These are phyloP conservation scores for Chrysosporium keratinophilum DNA, from an alignment of 2,329 filamentous ascomycete genomes.

Conservation along the genomic window DNA sequence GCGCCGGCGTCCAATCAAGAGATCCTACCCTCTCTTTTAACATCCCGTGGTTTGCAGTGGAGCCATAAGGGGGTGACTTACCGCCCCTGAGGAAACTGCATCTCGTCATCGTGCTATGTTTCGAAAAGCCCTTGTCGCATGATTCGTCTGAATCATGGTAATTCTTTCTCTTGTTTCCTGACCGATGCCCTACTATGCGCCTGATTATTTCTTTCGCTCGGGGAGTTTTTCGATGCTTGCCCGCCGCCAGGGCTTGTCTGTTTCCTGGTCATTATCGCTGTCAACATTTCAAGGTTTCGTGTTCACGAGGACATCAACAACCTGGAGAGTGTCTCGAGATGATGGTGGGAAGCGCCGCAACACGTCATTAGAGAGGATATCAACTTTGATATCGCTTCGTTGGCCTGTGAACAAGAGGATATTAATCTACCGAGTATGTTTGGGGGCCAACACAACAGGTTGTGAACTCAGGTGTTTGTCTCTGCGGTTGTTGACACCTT, in stretches of 20 bases:
- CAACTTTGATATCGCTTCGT: too few relatives aligned
- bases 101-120: background rate
- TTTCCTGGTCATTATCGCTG: background rate
- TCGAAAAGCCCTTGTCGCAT: background rate
- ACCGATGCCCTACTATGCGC: background rate
- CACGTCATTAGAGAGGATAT: background rate
- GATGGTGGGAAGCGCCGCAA: background rate
- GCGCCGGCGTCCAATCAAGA: background rate
- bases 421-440: too few relatives aligned
- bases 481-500: too few relatives aligned
- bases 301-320: background rate
- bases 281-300: background rate
- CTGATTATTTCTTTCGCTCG: background rate
- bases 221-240: conserved; percentile 1
- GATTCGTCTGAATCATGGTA: background rate
- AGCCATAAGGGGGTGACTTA: background rate
- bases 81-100: conserved; percentile 1
- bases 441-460: too few relatives aligned
- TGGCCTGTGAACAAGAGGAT: too few relatives aligned
- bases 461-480: too few relatives aligned
- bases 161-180: background rate
- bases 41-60: conserved; percentile 1
- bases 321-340: background rate
- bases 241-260: background rate
- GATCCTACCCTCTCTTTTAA: background rate